phyloP scores from a whole-genome alignment of 2,329 filamentous ascomycete species.

The Diaporthe ampelina region DNA sequence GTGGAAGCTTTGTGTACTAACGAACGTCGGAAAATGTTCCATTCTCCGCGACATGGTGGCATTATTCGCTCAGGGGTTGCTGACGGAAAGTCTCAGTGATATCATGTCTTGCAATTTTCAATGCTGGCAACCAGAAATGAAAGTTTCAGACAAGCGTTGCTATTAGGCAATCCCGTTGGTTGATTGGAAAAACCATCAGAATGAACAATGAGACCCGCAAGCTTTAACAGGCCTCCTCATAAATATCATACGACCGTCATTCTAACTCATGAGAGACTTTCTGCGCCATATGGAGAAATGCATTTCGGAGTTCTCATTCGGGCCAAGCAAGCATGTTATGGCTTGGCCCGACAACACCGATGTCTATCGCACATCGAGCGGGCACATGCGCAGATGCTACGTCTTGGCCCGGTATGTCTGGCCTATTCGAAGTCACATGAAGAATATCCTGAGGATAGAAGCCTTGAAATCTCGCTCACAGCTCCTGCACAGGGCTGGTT shows the following conservation, averaged over 20 bases:
- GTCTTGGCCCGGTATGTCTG: no score
- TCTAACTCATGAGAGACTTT: no score
- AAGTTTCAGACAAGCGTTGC: not conserved
- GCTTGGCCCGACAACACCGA: not conserved
- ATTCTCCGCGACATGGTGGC: not conserved
- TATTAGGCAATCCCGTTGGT: not conserved
- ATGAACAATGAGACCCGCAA: no score
- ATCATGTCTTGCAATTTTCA: not conserved
- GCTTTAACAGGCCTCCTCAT: no score
- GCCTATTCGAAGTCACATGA: no score
- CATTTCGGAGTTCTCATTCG: not conserved
- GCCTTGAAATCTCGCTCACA: no score
- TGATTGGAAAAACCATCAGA: no score
- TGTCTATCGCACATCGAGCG: not conserved
- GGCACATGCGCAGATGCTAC: not conserved
- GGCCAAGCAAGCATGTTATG: not conserved
- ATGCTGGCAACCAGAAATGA: not conserved
- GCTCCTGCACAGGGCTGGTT: no score
- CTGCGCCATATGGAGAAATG: no score
- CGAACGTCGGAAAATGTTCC: not conserved
- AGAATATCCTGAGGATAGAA: not conserved
- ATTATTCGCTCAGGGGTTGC: not conserved
- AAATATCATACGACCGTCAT: no score
- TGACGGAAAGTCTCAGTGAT: not conserved
- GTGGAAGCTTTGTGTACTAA: conserved; percentile 34